Conservation (phyloP, 2,329 filamentous ascomycete genomes). For the Stagonosporopsis cucurbitacearum region DNA sequence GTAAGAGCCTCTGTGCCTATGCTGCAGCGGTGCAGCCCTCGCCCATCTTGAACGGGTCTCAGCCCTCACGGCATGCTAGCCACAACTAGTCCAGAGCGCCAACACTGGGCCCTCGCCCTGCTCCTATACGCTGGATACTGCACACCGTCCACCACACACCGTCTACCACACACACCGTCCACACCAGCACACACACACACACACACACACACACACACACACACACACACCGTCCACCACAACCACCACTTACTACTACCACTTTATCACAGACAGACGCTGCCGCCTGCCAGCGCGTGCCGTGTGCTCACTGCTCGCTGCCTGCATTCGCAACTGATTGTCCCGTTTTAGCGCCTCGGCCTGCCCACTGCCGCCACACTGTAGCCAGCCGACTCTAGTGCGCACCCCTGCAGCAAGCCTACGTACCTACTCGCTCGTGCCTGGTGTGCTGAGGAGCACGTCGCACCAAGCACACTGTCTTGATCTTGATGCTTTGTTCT, state of each 20-base stretch:
- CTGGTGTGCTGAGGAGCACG: conserved; percentile 2
- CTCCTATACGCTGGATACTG: too few species aligned
- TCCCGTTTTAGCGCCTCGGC: conserved; percentile 1
- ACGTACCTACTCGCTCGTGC: conserved; percentile 3
- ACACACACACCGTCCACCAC: too few species aligned
- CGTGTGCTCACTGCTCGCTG: not conserved
- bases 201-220: too few species aligned
- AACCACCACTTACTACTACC: too few species aligned
- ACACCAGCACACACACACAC: too few species aligned
- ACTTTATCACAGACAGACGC: too few species aligned
- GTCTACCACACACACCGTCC: too few species aligned
- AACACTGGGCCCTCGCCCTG: not conserved
- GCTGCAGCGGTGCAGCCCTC: conserved; percentile 11
- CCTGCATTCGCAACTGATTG: not conserved
- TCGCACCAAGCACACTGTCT: not conserved
- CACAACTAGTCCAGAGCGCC: conserved; percentile 7
- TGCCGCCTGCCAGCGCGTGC: too few species aligned
- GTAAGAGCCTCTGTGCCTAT: not conserved
- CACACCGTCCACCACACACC: too few species aligned
- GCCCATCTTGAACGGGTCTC: conserved; percentile 9
- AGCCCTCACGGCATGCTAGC: conserved; percentile 2
- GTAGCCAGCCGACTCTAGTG: conserved; percentile 8
- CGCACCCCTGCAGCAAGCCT: conserved; percentile 4
- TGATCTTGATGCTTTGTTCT: not conserved
- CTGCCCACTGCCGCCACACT: conserved; percentile 1